These are phyloP conservation scores for Vigna trinervia DNA, from an alignment of 306 rosid species.

Conservation along the genomic window DNA sequence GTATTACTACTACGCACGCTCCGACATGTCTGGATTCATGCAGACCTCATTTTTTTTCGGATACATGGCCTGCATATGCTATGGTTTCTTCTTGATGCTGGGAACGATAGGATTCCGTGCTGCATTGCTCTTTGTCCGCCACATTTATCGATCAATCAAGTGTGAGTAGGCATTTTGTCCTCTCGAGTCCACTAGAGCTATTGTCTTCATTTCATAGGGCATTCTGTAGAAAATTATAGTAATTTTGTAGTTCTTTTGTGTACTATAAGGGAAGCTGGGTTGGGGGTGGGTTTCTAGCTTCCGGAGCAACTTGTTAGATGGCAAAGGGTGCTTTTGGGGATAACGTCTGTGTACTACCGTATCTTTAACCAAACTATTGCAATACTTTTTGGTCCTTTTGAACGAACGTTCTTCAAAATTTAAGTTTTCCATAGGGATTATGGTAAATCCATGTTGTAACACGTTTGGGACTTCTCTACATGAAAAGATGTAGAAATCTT, in stretches of 20 bases:
- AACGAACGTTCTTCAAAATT: slow-evolving; percentile 7
- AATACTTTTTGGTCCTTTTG: slow-evolving; percentile 47
- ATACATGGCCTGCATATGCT: slow-evolving; percentile 64
- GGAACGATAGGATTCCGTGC: slow-evolving; percentile 58
- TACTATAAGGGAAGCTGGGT: slow-evolving; percentile 54
- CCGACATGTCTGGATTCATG: slow-evolving; percentile 62
- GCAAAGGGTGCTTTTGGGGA: slow-evolving; percentile 51
- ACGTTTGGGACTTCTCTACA: not conserved
- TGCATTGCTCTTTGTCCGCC: slow-evolving; percentile 55
- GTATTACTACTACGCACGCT: slow-evolving; percentile 59
- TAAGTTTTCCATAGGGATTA: not conserved
- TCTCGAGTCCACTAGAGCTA: slow-evolving; percentile 37
- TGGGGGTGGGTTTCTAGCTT: slow-evolving; percentile 52
- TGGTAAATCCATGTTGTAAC: not conserved
- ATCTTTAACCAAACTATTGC: slow-evolving; percentile 51
- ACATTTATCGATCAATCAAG: slow-evolving; percentile 59
- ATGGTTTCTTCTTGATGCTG: slow-evolving; percentile 60
- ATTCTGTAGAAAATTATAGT: slow-evolving; percentile 61
- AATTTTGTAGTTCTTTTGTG: slow-evolving; percentile 64
- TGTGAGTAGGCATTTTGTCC: slow-evolving; percentile 59
- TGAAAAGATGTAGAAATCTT: not conserved
- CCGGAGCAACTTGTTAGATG: slow-evolving; percentile 54
- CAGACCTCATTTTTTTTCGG: slow-evolving; percentile 63
- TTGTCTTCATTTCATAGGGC: slow-evolving; percentile 55
- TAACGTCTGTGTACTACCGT: slow-evolving; percentile 68